These are phyloP conservation scores for Talaromyces sp. DNA, from an alignment of 2,329 filamentous ascomycete species.

Conservation along the genomic window DNA sequence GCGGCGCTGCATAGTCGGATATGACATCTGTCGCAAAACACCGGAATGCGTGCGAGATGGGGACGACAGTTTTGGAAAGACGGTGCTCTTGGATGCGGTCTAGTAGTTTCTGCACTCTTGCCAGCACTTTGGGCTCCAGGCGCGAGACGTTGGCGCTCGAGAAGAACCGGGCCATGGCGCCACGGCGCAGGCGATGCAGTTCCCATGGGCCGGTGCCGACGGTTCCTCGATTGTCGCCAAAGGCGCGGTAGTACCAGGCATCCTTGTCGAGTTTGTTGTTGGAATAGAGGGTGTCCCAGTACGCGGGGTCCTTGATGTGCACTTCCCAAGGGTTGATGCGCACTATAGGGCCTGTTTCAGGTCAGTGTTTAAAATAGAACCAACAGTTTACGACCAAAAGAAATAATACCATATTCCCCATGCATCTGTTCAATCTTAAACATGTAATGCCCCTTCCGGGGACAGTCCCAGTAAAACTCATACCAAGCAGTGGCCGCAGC, in stretches of 20 bases:
- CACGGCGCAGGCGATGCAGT: conserved; percentile 37
- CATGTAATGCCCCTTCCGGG: conserved; percentile 18
- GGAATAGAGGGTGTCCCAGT: conserved; percentile 28
- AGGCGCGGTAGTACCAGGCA: conserved; percentile 12
- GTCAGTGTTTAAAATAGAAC: no score
- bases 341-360: conserved; percentile 29
- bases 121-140: conserved; percentile 30
- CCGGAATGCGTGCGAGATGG: conserved; percentile 11
- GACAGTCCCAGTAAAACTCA: conserved; percentile 23
- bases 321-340: conserved; percentile 33
- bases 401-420: conserved; percentile 22
- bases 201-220: conserved; percentile 17
- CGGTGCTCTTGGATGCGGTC: conserved; percentile 7
- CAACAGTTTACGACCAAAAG: no score
- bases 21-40: conserved; percentile 12
- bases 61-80: neutral
- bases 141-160: conserved; percentile 32
- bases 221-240: conserved; percentile 12
- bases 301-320: conserved; percentile 30
- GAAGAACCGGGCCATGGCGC: conserved; percentile 40
- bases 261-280: conserved; percentile 11
- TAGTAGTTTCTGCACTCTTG: conserved; percentile 17
- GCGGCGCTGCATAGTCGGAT: conserved; percentile 11
- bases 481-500: conserved; percentile 20
- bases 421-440: conserved; percentile 22